A percentile compares a stretch with the other conserved stretches of the same genome.
Evolutionary conservation across 2,329 filamentous ascomycete species (phyloP).

Genomic region (Periconia macrospinosa): DNA sequence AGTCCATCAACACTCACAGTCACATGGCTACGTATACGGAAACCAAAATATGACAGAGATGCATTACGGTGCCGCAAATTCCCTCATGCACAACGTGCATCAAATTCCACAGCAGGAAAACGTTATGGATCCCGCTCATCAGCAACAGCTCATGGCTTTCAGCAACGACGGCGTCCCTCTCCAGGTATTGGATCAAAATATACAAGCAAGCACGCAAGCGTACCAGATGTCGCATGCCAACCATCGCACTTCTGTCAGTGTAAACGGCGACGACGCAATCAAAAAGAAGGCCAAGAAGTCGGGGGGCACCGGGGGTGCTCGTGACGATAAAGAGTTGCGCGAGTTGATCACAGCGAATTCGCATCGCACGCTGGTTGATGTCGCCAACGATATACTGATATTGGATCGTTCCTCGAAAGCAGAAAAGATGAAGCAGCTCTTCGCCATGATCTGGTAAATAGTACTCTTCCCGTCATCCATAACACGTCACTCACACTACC

Average conservation of each 20-base stretch:
- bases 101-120: constrained; percentile 40
- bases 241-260: background rate
- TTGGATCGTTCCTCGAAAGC: constrained; percentile 80
- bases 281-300: constrained; percentile 58
- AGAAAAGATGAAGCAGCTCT: constrained; percentile 81
- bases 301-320: constrained; percentile 68
- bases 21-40: constrained; percentile 3
- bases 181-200: constrained; percentile 29
- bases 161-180: constrained; percentile 19
- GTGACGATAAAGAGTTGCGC: constrained; percentile 79
- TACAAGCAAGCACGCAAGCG: background rate
- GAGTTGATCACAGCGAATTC: constrained; percentile 73
- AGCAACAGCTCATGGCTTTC: constrained; percentile 38
- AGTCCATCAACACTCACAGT: constrained; percentile 17
- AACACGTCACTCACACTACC: background rate
- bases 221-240: constrained; percentile 6
- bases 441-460: constrained; percentile 83
- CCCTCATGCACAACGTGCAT: constrained; percentile 40
- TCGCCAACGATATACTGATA: constrained; percentile 74
- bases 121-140: constrained; percentile 37
- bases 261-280: constrained; percentile 18
- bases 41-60: background rate
- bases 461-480: background rate
- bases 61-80: constrained; percentile 21
- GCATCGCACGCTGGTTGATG: constrained; percentile 67